Evolutionary conservation across 2,329 filamentous ascomycete species (phyloP), one percentile per base, ranked within the genome.

Genomic region (Ilyonectria mors-panacis): DNA sequence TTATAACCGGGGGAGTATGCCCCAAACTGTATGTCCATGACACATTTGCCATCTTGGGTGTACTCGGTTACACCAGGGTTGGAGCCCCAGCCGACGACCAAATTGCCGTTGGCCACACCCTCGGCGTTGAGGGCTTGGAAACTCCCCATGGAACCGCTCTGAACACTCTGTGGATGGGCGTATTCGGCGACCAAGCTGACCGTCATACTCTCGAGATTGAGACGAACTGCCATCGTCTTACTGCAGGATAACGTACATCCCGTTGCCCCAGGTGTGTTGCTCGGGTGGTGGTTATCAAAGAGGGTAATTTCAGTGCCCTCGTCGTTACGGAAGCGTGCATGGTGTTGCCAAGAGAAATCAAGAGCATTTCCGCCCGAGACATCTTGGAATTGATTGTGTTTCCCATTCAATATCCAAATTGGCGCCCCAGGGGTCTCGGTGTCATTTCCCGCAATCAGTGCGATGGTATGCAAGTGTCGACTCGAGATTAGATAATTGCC

Each of bases 401-500:
- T 65, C 7, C 62, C 62, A 37, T 48, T 48, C 19, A 65, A 30
- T 7, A 59, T 65, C 62, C 55, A 65, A 21, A 65, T 47, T 10
- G 62, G 62, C 21, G 39, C 13, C 2, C 62, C 62, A 33, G 55
- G 62, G 4, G 48, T 42, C 28, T 59, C 55, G 4, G 62, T 30
- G 3, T 21, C 23, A 6, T 33, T 59, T 19, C 62, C 62, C n/a
- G 26, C 55, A 33, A 65, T 59, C 19, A 65, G 39, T 4, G 62
- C 55, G 39, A 65, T 53, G 26, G 19, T 30, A 12, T 65, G 47
- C 28, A 26, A 6, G 37, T 65, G 62, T 59, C 62, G 55, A 28
- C 62, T 59, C 19, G 62, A 65, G n/a, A 65, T 65, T 2, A 65
- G 55, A 37, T 65, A 65, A 26, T 65, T 65, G 2, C 62, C 62